Percentiles rank a stretch among this genome's conserved stretches.
Evolutionary conservation across 2,329 filamentous ascomycete species (phyloP).

Genomic region (Nannizzia gypsea): DNA sequence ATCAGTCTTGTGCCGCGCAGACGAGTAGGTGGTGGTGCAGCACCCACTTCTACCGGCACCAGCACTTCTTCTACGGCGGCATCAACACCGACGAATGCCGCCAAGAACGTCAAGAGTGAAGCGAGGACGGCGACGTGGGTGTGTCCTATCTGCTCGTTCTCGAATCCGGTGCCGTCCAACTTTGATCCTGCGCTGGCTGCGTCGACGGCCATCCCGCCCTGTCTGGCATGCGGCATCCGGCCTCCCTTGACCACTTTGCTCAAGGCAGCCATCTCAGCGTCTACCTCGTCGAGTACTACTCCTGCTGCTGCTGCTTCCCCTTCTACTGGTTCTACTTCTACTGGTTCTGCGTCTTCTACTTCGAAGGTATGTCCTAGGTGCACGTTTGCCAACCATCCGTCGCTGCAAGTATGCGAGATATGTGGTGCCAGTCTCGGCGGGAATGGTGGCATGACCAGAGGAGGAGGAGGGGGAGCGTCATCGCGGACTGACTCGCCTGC

Average conservation of each 20-base stretch:
- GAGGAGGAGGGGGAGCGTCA: constrained; percentile 37
- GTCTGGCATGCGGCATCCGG: constrained; percentile 86
- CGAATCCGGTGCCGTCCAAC: constrained; percentile 83
- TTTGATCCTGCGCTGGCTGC: constrained; percentile 78
- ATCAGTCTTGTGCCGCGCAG: constrained; percentile 50
- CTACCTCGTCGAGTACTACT: constrained; percentile 46
- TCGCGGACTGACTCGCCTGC: constrained; percentile 64
- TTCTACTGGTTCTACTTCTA: too few species aligned
- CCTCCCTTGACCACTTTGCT: constrained; percentile 70
- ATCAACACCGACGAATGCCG: background rate
- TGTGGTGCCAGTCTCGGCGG: constrained; percentile 50
- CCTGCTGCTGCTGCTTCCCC: constrained; percentile 2
- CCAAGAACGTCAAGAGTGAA: background rate
- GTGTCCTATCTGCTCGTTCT: constrained; percentile 90
- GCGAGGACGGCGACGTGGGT: constrained; percentile 59
- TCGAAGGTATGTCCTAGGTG: constrained; percentile 59
- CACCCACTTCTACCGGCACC: background rate
- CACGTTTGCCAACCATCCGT: constrained; percentile 88
- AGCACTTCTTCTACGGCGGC: too few species aligned
- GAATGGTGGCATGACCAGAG: too few species aligned
- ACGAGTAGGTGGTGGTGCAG: background rate
- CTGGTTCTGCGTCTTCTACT: too few species aligned
- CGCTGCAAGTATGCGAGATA: constrained; percentile 74
- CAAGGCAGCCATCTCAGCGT: constrained; percentile 67
- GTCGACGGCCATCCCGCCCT: constrained; percentile 66